Conservation (phyloP, 1,284 basidiomycete species). For the Pascua guehoae region DNA sequence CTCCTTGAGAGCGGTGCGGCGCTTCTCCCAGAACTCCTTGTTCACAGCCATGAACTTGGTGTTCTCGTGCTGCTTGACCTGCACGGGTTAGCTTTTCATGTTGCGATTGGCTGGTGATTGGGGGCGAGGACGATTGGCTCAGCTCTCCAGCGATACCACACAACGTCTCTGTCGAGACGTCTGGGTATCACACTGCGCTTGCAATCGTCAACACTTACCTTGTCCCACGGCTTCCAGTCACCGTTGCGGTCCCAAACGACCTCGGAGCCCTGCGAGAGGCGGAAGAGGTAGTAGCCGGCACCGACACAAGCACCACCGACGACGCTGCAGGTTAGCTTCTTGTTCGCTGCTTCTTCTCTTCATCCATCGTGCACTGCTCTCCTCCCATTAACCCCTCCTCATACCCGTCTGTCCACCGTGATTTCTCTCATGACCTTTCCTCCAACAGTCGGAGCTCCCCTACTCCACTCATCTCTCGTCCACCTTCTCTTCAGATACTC, state of each 20-base stretch:
- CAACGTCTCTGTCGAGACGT: background rate
- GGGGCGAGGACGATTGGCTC: too few relatives aligned
- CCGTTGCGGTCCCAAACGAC: conserved; percentile 46
- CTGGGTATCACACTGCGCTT: conserved; percentile 15
- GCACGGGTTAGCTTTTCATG: too few relatives aligned
- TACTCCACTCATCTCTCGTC: too few relatives aligned
- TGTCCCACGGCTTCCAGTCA: conserved; percentile 48
- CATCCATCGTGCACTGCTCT: too few relatives aligned
- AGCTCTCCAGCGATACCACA: too few relatives aligned
- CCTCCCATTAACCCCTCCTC: too few relatives aligned
- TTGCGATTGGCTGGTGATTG: too few relatives aligned
- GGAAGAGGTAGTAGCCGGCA: conserved; percentile 41
- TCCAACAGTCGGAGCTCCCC: too few relatives aligned
- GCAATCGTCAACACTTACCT: background rate
- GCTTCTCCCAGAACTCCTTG: conserved; percentile 43
- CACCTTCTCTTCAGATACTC: conserved; percentile 10
- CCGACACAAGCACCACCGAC: conserved; percentile 39
- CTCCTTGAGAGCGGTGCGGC: conserved; percentile 23
- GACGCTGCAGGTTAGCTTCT: conserved; percentile 23
- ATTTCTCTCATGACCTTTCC: too few relatives aligned
- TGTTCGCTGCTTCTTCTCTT: background rate
- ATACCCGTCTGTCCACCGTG: too few relatives aligned
- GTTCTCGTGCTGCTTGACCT: conserved; percentile 46
- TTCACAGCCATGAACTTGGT: conserved; percentile 38
- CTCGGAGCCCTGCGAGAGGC: conserved; percentile 43